A percentile compares a stretch with the other conserved stretches of the same genome.
phyloP scores from a whole-genome alignment of 78 protist species.

The Polysphondylium violaceum region DNA sequence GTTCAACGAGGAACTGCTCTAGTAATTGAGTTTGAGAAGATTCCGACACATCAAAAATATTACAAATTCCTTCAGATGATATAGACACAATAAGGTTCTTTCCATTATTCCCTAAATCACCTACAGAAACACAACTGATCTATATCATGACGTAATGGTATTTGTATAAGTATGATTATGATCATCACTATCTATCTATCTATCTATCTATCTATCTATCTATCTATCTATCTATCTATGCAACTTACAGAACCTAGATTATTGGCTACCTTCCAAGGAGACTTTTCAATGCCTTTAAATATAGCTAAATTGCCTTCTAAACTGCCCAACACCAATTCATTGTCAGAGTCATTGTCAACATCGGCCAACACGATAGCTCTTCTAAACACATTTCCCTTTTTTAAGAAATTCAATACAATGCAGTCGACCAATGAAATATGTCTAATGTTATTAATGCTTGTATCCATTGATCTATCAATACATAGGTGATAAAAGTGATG shows the following conservation, averaged over 20 bases:
- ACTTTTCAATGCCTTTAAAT: conserved; percentile 36
- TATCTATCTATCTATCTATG: not conserved
- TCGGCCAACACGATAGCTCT: conserved; percentile 63
- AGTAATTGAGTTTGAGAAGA: not conserved
- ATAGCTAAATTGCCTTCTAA: conserved; percentile 66
- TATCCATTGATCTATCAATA: not conserved
- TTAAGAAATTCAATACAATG: conserved; percentile 30
- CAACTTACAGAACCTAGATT: conserved; percentile 56
- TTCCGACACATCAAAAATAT: conserved; percentile 61
- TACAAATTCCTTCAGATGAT: conserved; percentile 72
- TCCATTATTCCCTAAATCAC: conserved; percentile 7
- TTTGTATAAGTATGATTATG: too few species aligned
- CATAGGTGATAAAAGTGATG: too few species aligned
- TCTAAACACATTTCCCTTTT: conserved; percentile 72
- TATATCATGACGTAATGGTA: not conserved
- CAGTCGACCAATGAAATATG: conserved; percentile 72
- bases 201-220: not conserved
- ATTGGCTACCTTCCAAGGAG: conserved; percentile 54
- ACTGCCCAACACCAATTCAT: conserved; percentile 65
- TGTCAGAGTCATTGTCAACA: conserved; percentile 61
- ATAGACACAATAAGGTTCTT: conserved; percentile 45
- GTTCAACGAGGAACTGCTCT: not conserved
- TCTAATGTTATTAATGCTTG: conserved; percentile 8
- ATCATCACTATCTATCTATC: too few species aligned
- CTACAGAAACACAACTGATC: conserved; percentile 32